Conservation (phyloP, 495 filamentous ascomycete genomes). For the Apiosordaria backusii region DNA sequence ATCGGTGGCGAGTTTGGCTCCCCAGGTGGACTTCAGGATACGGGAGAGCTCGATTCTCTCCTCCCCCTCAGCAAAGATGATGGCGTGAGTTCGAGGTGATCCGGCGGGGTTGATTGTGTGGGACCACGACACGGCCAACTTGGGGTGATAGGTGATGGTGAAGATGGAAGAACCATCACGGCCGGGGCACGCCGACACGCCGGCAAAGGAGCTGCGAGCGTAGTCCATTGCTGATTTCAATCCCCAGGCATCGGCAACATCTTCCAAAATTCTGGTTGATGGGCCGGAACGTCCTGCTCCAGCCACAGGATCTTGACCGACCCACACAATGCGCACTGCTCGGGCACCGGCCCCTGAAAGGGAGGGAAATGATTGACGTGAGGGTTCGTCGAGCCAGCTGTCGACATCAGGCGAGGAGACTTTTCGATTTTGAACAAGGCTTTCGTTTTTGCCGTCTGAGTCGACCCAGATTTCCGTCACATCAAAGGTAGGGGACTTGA, state of each 20-base stretch:
- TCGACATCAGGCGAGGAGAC: slow-evolving; percentile 19
- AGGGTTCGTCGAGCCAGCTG: slow-evolving; percentile 27
- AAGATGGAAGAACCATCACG: slow-evolving; percentile 7
- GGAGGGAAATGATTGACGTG: slow-evolving; percentile 10
- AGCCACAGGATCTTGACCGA: slow-evolving; percentile 14
- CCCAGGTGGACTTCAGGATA: slow-evolving; percentile 25
- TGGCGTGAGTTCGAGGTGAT: slow-evolving; percentile 6
- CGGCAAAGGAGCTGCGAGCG: slow-evolving; percentile 24
- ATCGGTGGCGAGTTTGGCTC: slow-evolving; percentile 5
- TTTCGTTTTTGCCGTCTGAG: neutral
- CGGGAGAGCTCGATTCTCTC: slow-evolving; percentile 22
- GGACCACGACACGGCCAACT: slow-evolving; percentile 27
- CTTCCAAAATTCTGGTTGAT: slow-evolving; percentile 13
- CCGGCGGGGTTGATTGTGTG: neutral
- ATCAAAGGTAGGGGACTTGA: slow-evolving; percentile 20
- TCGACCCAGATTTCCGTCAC: slow-evolving; percentile 28
- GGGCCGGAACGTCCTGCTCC: slow-evolving; percentile 12
- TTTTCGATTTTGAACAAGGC: slow-evolving; percentile 9
- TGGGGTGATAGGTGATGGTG: slow-evolving; percentile 30
- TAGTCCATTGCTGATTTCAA: slow-evolving; percentile 23
- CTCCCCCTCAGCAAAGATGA: slow-evolving; percentile 27
- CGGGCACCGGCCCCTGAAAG: slow-evolving; percentile 6
- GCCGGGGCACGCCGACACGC: slow-evolving; percentile 16
- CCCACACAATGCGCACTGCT: slow-evolving; percentile 21
- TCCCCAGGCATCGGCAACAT: slow-evolving; percentile 15